phyloP scores from a whole-genome alignment of 148 eudicot genomes.

The Spergularia marina region DNA sequence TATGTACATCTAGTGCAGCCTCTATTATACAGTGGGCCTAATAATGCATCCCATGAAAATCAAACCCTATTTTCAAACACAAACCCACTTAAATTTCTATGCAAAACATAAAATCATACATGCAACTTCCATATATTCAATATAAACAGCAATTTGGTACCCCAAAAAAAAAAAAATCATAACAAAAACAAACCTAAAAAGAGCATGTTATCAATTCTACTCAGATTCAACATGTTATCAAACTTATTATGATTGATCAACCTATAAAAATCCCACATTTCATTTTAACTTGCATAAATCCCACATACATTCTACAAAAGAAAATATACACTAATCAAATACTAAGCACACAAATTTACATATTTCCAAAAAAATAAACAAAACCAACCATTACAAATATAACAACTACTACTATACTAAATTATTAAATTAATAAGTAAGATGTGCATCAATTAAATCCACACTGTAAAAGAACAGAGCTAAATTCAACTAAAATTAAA shows the following conservation, averaged over 20 bases:
- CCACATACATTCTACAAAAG: slow-evolving; percentile 7
- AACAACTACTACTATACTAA: background rate
- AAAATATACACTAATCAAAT: background rate
- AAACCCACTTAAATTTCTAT: slow-evolving; percentile 1
- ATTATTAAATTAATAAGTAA: slow-evolving; percentile 13
- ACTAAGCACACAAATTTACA: slow-evolving; percentile 14
- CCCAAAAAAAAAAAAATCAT: slow-evolving; percentile 3
- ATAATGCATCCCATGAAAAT: slow-evolving; percentile 2
- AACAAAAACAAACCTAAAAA: background rate
- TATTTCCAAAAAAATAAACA: background rate
- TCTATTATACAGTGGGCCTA: background rate
- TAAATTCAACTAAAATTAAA: slow-evolving; percentile 1
- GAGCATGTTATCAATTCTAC: background rate
- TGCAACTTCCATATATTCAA: slow-evolving; percentile 12
- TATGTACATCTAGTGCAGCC: slow-evolving; percentile 3
- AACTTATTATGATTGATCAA: slow-evolving; percentile 4
- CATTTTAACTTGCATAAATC: background rate
- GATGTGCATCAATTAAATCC: slow-evolving; percentile 13
- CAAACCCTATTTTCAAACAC: background rate
- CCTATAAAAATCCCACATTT: slow-evolving; percentile 9
- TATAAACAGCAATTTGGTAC: background rate
- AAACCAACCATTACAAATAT: slow-evolving; percentile 12
- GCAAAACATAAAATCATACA: background rate
- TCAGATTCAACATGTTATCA: background rate
- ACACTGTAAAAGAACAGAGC: background rate